Evolutionary conservation across 176 grass and related monocot genomes (phyloP).

Genomic region (Oryza coarctata): DNA sequence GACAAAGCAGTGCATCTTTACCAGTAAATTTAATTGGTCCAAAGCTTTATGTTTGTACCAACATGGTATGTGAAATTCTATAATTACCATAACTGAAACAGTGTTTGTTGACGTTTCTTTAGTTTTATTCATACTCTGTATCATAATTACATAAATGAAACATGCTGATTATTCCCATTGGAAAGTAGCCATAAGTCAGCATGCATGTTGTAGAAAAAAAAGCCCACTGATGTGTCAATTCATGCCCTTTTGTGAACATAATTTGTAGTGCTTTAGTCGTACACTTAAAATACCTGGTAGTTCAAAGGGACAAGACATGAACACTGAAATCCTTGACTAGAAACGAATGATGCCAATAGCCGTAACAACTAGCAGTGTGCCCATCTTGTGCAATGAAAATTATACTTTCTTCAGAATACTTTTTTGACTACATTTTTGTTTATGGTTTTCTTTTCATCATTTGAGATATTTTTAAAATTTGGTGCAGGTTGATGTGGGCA

Average conservation of each 20-base stretch:
- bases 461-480: slow-evolving; percentile 19
- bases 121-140: background rate
- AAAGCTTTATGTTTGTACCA: slow-evolving; percentile 91
- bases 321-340: background rate
- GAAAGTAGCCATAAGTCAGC: background rate
- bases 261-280: slow-evolving; percentile 1
- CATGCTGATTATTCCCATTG: background rate
- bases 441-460: background rate
- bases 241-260: background rate
- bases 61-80: slow-evolving; percentile 57
- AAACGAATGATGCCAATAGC: background rate
- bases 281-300: background rate
- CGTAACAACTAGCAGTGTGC: background rate
- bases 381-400: background rate
- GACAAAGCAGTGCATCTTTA: slow-evolving; percentile 75
- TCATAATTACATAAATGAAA: background rate
- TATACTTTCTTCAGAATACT: background rate
- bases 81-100: background rate
- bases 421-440: background rate
- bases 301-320: background rate
- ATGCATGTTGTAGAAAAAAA: background rate
- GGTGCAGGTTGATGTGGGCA: slow-evolving; percentile 80
- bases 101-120: slow-evolving; percentile 13
- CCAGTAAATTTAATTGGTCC: slow-evolving; percentile 90
- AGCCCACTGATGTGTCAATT: background rate